A percentile compares a stretch with the other conserved stretches of the same genome.
These are phyloP conservation scores for Dothiorella sarmentorum DNA, from an alignment of 2,329 filamentous ascomycete species.

Conservation along the genomic window DNA sequence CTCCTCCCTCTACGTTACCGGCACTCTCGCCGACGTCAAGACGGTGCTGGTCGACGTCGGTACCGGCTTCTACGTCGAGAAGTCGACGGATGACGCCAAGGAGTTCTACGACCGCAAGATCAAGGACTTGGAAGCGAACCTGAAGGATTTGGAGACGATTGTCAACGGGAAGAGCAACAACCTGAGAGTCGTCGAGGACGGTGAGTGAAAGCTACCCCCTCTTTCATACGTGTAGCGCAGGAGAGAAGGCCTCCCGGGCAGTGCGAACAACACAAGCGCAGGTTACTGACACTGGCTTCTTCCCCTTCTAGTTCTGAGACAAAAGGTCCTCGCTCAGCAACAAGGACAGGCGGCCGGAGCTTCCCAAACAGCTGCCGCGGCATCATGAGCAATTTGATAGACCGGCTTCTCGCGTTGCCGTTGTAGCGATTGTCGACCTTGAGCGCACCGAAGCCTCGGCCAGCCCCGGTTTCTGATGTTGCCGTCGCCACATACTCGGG, in stretches of 20 bases:
- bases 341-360: constrained; percentile 10
- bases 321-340: constrained; percentile 17
- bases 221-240: too few relatives aligned
- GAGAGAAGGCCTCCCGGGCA: not conserved
- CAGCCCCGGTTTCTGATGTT: too few relatives aligned
- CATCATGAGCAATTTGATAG: not conserved
- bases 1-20: constrained; percentile 89
- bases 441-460: too few relatives aligned
- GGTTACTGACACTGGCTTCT: not conserved
- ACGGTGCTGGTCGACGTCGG: constrained; percentile 75
- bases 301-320: constrained; percentile 13
- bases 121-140: constrained; percentile 60
- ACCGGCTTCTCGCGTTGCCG: not conserved
- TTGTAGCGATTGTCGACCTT: not conserved
- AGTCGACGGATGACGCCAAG: constrained; percentile 61
- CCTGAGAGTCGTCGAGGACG: constrained; percentile 83
- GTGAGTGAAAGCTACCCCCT: not conserved
- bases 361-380: not conserved
- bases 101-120: constrained; percentile 68
- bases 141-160: constrained; percentile 66
- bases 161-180: constrained; percentile 77
- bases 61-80: constrained; percentile 93
- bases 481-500: too few relatives aligned
- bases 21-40: constrained; percentile 57
- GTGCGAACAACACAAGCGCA: not conserved